Evolutionary conservation across 345 rosid genomes (phyloP).

Genomic region (Boechera retrofracta): DNA sequence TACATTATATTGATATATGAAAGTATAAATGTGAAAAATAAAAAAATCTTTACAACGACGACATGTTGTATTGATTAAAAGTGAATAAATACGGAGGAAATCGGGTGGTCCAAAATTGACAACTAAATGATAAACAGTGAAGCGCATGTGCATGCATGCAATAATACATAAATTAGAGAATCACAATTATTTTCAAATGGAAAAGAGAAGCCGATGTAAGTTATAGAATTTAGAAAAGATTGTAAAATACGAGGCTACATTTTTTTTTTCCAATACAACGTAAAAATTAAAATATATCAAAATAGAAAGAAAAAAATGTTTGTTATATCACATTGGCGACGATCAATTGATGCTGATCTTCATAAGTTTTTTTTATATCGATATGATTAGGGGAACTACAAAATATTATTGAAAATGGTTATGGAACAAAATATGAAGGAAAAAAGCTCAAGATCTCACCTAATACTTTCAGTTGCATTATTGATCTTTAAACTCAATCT

Average conservation of each 20-base stretch:
- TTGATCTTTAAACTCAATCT: too few species aligned
- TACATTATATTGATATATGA: neutral
- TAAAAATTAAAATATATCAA: neutral
- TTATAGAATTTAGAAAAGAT: neutral
- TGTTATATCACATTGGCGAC: too few species aligned
- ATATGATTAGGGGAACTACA: neutral
- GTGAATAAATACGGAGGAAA: constrained; percentile 29
- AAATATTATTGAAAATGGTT: neutral
- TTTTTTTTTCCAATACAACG: neutral
- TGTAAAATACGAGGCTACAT: neutral
- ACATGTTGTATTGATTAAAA: neutral
- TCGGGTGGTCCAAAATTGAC: constrained; percentile 38
- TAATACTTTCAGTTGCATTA: too few species aligned
- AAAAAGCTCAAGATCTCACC: neutral
- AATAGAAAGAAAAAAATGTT: too few species aligned
- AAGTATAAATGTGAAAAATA: neutral
- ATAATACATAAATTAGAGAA: constrained; percentile 5
- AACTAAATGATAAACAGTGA: constrained; percentile 31
- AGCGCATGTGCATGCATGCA: constrained; percentile 39
- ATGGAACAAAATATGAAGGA: neutral
- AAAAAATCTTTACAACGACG: neutral
- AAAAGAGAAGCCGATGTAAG: constrained; percentile 7
- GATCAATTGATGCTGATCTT: too few species aligned
- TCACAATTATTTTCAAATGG: neutral
- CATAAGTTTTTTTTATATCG: too few species aligned